Conservation (phyloP, 2,329 filamentous ascomycete genomes). For the Penicillium concentricum region DNA sequence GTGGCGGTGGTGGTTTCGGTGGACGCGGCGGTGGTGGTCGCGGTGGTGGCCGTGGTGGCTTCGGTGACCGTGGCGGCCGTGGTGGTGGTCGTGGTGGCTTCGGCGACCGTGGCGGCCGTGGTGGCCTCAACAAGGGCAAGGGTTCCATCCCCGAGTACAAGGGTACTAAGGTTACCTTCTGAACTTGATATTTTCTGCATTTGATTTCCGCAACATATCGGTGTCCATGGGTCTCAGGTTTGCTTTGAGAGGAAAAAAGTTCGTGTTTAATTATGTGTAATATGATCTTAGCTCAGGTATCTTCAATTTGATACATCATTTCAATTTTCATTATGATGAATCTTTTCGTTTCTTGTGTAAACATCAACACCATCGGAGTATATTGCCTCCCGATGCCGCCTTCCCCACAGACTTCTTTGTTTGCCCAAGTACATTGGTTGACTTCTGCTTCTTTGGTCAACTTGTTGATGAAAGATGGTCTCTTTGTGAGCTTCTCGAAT, state of each 20-base stretch:
- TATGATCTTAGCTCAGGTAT: slow-evolving; percentile 13
- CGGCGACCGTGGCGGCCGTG: slow-evolving; percentile 50
- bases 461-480: not conserved
- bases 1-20: slow-evolving; percentile 45
- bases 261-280: slow-evolving; percentile 17
- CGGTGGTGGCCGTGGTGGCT: slow-evolving; percentile 51
- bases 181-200: slow-evolving; percentile 27
- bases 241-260: slow-evolving; percentile 20
- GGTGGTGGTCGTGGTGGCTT: slow-evolving; percentile 50
- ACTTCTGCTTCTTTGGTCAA: not conserved
- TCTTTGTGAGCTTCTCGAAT: not conserved
- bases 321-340: slow-evolving; percentile 1
- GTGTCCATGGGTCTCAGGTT: slow-evolving; percentile 23
- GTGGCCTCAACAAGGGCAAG: slow-evolving; percentile 50
- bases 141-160: slow-evolving; percentile 65
- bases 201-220: slow-evolving; percentile 15
- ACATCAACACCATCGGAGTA: not conserved
- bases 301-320: slow-evolving; percentile 21
- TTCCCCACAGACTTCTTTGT: slow-evolving; percentile 13
- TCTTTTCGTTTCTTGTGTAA: not conserved
- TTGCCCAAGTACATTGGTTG: not conserved
- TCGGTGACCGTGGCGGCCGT: slow-evolving; percentile 43
- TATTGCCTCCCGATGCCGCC: slow-evolving; percentile 7
- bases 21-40: slow-evolving; percentile 45
- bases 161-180: slow-evolving; percentile 78